Evolutionary conservation across 305 asterid species (phyloP).

Genomic region (Solanum hybrid): DNA sequence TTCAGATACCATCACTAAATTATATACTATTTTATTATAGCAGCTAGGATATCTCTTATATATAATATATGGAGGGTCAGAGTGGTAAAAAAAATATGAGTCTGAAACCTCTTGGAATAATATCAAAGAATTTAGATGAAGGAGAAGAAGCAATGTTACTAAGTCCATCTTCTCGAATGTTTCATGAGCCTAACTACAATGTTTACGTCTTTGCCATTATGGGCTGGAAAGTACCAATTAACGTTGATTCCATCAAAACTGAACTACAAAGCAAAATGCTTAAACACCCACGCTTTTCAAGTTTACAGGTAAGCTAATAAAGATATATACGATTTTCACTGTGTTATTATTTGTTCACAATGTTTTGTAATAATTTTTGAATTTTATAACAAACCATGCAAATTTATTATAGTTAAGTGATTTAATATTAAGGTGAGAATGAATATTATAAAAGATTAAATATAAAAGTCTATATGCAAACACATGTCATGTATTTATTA

Average conservation of each 20-base stretch:
- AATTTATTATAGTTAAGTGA: too few relatives aligned
- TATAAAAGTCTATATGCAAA: neutral
- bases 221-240: neutral
- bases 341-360: too few relatives aligned
- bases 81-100: neutral
- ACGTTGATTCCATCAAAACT: neutral
- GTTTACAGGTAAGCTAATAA: slow-evolving; percentile 1
- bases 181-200: neutral
- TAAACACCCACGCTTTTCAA: slow-evolving; percentile 9
- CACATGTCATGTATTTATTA: neutral
- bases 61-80: neutral
- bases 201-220: neutral
- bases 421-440: neutral
- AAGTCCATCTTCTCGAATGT: neutral
- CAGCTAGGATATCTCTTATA: neutral
- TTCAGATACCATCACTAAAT: neutral
- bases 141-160: neutral
- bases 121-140: neutral
- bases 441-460: neutral
- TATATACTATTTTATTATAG: neutral
- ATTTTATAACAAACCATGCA: neutral
- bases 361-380: too few relatives aligned
- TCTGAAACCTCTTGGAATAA: neutral
- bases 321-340: too few relatives aligned
- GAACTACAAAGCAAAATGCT: neutral